Evolutionary conservation across 1,139 yeast genomes (phyloP), one percentile per base, ranked within the genome.

Genomic region (Kurtzmaniella quercitrusa): DNA sequence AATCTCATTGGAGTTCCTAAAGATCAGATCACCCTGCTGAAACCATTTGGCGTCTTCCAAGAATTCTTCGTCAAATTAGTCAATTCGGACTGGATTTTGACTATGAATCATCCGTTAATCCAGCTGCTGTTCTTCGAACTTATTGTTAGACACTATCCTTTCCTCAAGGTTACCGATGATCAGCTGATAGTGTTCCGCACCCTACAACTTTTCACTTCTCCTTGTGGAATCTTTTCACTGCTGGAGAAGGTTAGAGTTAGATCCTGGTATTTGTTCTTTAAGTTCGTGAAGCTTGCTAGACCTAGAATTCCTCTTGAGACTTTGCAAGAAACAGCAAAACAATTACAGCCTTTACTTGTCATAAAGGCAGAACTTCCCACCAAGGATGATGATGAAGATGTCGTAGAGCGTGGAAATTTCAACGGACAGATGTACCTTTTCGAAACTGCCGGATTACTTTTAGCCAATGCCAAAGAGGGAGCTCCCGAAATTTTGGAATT

Each of bases 211-310:
- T 93, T 93, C 59, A 80, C 89, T 38, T 82, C 93, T 32, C 82
- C 82, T 22, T 72, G 82, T 52, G 98, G 97, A 12, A 77, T 93
- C 47, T 89, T 88, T 59, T 88, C 84, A 61, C 69, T 74, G 3
- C 72, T 75, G 49, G 84, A 78, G 46, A 82, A 80, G 49, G 96
- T 91, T 9, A 81, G 91, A 54, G 73, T 82, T 45, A 80, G 98
- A 60, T 76, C 94, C 41, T 93, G 98, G 96, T 93, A 88, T 60
- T 68, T 91, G 49, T 87, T 93, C 52, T 84, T 84, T 56, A 78
- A 95, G 57, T 87, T 89, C 55, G 74, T 91, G 52, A 88, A 86
- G 58, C 66, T 84, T 39, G 83, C 93, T 2, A 85, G 82, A 56
- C 88, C 91, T 23, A 52, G 54, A 16, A 66, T 78, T 43, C 66